Base-by-base conservation (phyloP, 2,329 filamentous ascomycete species). In the Daldinia sp. region DNA sequence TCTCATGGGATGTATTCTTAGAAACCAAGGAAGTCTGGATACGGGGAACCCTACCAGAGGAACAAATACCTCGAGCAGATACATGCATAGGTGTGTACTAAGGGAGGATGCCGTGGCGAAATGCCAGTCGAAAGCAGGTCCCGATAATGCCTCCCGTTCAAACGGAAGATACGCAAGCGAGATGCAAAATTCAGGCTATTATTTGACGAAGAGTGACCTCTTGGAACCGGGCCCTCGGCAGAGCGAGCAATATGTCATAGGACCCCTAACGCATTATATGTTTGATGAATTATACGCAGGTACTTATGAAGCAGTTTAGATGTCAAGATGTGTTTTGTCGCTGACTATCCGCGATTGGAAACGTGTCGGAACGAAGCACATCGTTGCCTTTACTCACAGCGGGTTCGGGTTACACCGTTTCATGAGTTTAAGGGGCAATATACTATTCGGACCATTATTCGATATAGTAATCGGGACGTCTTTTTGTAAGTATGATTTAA, bases 121-220 rank as follows among this genome's bases (percentile, higher is more conserved):
- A 32, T 27, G 37, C 29, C 6, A 49, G 47, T 54, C 43, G 23
- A 51, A 23, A 37, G 13, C 30, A 53, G 49, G 48, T 47, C 25
- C 54, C 61, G 35, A 37, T 59, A 37, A 55, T 50, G 32, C 48
- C 30, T 45, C 23, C 49, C 55, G 62, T 50, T 63, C 45, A 61
- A 21, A 63, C 52, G 58, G 52, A 61, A 52, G 23, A 56, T 60
- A 39, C 50, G 34, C 43, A 19, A 27, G 45, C 39, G 39, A 54
- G 51, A 58, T 48, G 55, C 52, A 65, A 50, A 35, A 55, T 68
- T 68, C 55, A 68, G 65, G 62, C 65, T 67, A 65, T 67, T 59
- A 39, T 41, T 29, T 53, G 50, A 19, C 47, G 34, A 53, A 53
- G 34, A 9, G 47, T 34, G 30, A 15, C 29, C 11, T 19, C 15